These are phyloP conservation scores for Straminergon stramineum DNA, from an alignment of 225 moss, liverwort and hornwort genomes.

Conservation along the genomic window DNA sequence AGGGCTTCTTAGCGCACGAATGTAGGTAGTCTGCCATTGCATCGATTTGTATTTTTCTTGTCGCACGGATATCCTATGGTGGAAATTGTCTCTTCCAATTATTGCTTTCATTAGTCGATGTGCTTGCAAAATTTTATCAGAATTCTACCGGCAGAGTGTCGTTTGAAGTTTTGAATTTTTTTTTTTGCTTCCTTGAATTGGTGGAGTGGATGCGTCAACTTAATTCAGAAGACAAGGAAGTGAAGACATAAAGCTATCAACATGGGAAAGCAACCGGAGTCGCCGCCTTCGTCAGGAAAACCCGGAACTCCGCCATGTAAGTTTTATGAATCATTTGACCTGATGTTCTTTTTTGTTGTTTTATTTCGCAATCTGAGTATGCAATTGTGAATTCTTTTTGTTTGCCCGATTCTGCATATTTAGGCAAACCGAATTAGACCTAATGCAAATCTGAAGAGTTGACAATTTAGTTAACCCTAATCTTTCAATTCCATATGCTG, in stretches of 20 bases:
- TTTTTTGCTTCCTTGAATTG: background rate
- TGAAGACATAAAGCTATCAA: background rate
- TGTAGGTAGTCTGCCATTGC: background rate
- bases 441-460: background rate
- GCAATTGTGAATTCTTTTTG: background rate
- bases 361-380: background rate
- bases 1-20: background rate
- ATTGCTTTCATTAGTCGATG: background rate
- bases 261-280: slow-evolving; percentile 15
- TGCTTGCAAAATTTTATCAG: background rate
- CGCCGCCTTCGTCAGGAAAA: slow-evolving; percentile 11
- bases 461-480: background rate
- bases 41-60: background rate
- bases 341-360: background rate
- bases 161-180: background rate
- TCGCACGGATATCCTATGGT: background rate
- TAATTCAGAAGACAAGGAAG: background rate
- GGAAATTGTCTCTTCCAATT: background rate
- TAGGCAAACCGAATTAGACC: background rate
- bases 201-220: background rate
- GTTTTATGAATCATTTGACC: background rate
- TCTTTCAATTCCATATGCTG: background rate
- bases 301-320: slow-evolving; percentile 16
- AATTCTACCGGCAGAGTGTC: background rate
- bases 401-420: background rate